A percentile compares a stretch with the other conserved stretches of the same genome.
Evolutionary conservation across 1,284 basidiomycete species (phyloP).

Genomic region (Bjerkandera adusta): DNA sequence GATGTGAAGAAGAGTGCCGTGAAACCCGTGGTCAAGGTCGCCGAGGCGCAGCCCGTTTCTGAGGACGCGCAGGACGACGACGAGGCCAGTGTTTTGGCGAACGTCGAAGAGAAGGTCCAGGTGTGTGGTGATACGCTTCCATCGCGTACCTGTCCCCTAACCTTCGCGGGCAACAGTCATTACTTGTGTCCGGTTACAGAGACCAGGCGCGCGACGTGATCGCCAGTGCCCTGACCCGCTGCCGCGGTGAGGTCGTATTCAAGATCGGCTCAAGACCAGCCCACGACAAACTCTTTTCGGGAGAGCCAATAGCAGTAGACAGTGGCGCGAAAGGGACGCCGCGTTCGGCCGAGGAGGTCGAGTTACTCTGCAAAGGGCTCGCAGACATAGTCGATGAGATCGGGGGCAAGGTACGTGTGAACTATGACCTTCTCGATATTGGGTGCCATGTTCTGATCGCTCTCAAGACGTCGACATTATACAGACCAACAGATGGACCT

Average conservation of each 20-base stretch:
- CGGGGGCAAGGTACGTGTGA: slow-evolving; percentile 72
- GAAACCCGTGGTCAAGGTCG: slow-evolving; percentile 3
- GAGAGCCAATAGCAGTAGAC: slow-evolving; percentile 42
- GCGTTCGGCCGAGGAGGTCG: slow-evolving; percentile 50
- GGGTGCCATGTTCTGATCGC: neutral
- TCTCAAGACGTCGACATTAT: slow-evolving; percentile 48
- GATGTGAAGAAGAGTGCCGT: slow-evolving; percentile 28
- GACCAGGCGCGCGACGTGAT: slow-evolving; percentile 60
- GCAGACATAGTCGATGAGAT: slow-evolving; percentile 60
- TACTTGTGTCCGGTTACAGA: slow-evolving; percentile 36
- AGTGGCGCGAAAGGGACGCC: slow-evolving; percentile 54
- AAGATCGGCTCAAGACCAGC: slow-evolving; percentile 66
- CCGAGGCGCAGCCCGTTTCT: slow-evolving; percentile 20
- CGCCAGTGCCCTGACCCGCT: slow-evolving; percentile 62
- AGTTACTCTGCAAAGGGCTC: slow-evolving; percentile 43
- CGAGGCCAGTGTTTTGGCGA: slow-evolving; percentile 33
- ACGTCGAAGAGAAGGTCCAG: slow-evolving; percentile 58
- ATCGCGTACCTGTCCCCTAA: no score
- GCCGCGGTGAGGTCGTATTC: slow-evolving; percentile 68
- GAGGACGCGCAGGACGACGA: slow-evolving; percentile 1
- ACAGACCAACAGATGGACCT: slow-evolving; percentile 43
- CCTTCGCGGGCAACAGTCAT: slow-evolving; percentile 3
- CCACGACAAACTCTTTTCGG: slow-evolving; percentile 49
- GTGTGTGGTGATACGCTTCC: slow-evolving; percentile 38
- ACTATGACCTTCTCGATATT: neutral